These are phyloP conservation scores for Physcia stellaris DNA, from an alignment of 495 filamentous ascomycete species.

Conservation along the genomic window DNA sequence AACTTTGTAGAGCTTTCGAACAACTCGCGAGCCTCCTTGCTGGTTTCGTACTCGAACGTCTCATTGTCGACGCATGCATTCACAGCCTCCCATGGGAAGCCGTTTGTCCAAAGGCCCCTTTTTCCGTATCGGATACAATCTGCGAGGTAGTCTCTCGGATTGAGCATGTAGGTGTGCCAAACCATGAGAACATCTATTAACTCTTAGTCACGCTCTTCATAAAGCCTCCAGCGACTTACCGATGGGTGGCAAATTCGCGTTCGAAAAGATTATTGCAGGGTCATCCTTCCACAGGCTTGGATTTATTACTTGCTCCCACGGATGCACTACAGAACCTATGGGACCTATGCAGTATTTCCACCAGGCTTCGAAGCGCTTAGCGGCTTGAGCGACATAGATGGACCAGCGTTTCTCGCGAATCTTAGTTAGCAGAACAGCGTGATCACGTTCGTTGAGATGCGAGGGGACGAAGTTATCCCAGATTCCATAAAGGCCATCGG, in stretches of 20 bases:
- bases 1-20: constrained; percentile 41
- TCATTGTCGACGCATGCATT: constrained; percentile 48
- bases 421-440: constrained; percentile 13
- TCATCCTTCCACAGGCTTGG: too few relatives aligned
- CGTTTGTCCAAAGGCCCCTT: constrained; percentile 44
- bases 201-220: neutral
- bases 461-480: constrained; percentile 25
- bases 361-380: constrained; percentile 62
- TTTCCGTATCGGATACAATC: constrained; percentile 55
- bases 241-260: constrained; percentile 15
- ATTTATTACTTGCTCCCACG: too few relatives aligned
- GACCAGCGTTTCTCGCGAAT: constrained; percentile 73
- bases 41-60: constrained; percentile 47
- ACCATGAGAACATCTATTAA: constrained; percentile 70
- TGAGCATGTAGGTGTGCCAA: constrained; percentile 79
- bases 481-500: constrained; percentile 52
- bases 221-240: constrained; percentile 2
- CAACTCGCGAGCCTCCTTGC: constrained; percentile 23
- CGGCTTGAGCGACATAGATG: constrained; percentile 59
- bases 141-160: constrained; percentile 64
- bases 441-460: constrained; percentile 10
- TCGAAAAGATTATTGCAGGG: constrained; percentile 13
- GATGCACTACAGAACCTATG: too few relatives aligned
- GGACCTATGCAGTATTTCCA: constrained; percentile 38
- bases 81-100: constrained; percentile 59